Base-by-base conservation (phyloP, 345 rosid species). In the Syzygium grande region DNA sequence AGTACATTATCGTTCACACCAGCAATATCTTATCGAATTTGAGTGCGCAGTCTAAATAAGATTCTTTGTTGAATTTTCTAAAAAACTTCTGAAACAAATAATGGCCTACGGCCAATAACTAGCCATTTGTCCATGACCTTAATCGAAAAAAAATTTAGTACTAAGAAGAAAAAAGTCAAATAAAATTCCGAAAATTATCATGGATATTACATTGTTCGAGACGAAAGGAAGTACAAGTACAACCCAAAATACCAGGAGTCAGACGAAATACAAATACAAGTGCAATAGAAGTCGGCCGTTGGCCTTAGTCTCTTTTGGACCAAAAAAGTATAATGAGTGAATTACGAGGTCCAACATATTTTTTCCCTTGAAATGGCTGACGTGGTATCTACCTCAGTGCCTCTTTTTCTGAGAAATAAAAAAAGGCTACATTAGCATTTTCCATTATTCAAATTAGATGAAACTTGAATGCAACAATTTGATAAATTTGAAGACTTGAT, bases 381-480 rank as follows among this genome's bases (percentile, higher is more conserved):
- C 5, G 1, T 59, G n/a, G 65, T 27, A 59, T 59, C 13, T 5
- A 11, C 21, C 65, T 11, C 7, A 59, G 13, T 5, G 25, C 14
- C 63, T 56, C 13, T 13, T n/a, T 59, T 12, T 27, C 1, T 0
- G 0, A 63, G 15, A 29, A 14, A 29, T 2, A 29, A 63, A n/a
- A 0, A 27, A 63, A 14, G 0, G 17, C 21, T 2, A 63, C 9
- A 63, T 63, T 1, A 0, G 41, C 38, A 29, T 63, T 63, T 14
- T 63, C 9, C 5, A 52, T 16, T 2, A 0, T 19, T 29, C 38
- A 29, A 63, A 63, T 29, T 0, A 1, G 9, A 63, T 0, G 1
- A 0, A 63, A 63, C 30, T 29, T 1, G 1, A 29, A 6, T 63
- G 21, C 5, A 9, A 29, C 1, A 0, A 29, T 63, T 29, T 11